Evolutionary conservation across 1,139 yeast genomes (phyloP), one percentile per base, ranked within the genome.

Genomic region (Candida mesenterica): DNA sequence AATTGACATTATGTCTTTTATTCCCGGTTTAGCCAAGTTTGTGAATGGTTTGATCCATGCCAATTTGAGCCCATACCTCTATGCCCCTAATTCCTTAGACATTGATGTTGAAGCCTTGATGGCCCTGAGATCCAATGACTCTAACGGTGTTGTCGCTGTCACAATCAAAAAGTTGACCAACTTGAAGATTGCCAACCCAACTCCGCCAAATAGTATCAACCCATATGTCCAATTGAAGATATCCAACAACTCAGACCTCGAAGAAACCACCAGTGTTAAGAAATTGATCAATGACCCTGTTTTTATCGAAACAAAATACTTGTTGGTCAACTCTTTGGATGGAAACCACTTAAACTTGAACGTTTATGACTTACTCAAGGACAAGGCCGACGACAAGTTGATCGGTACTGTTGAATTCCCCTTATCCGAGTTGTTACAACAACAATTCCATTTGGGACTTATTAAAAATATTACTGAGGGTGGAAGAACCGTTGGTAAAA

Each of bases 31-130:
- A 52, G 73, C 87, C 24, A 67, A 79, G n/a, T 79, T 83, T 52
- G 89, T 85, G 37, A 82, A 80, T 44, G 71, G 76, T 30, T 70
- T 82, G 55, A 78, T 84, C 52, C 84, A 83, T 57, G 64, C 85
- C 28, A 80, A 67, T 46, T 79, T 79, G 53, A 81, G 85, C 38
- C 92, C 94, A 34, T 72, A 82, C 80, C 61, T 84, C 44, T 83
- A 84, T 57, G 88, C 89, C n/a, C 95, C 95, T 46, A 84, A 84
- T 57, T 80, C 85, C 36, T 61, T 82, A 36, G 92, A 83, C 53
- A 62, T 85, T 42, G 81, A 83, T 50, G 83, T 84, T 29, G 88
- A 79, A 53, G 89, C 81, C 42, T 58, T 83, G 15, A 66, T 83
- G 71, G 78, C 80, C 30, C 75, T 72, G 30, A 77, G 75, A 50